Evolutionary conservation across 352 stramenopile species (phyloP).

Genomic region (Globisporangium paroecandrum): DNA sequence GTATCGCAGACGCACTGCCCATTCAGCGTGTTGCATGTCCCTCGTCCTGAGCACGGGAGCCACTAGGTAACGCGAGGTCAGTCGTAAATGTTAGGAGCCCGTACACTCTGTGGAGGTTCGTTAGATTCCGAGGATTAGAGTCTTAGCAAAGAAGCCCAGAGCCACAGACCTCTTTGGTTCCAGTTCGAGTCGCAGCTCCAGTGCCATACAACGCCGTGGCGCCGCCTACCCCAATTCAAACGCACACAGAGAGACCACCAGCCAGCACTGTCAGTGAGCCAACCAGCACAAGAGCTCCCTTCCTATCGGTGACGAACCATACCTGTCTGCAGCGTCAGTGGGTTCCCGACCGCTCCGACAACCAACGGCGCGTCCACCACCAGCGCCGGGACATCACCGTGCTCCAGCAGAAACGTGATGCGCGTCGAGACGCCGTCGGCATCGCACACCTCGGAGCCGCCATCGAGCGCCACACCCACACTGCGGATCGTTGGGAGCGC

Average conservation of each 20-base stretch:
- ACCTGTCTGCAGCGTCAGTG: conserved; percentile 42
- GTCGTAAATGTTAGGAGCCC: background rate
- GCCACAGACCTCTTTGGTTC: conserved; percentile 55
- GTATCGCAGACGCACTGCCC: conserved; percentile 47
- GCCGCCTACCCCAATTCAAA: conserved; percentile 23
- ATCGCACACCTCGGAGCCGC: conserved; percentile 44
- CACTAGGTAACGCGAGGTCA: conserved; percentile 30
- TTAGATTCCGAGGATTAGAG: no score
- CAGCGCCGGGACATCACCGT: conserved; percentile 56
- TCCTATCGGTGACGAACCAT: background rate
- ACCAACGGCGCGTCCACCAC: conserved; percentile 27
- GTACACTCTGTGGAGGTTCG: background rate
- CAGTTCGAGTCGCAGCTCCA: conserved; percentile 28
- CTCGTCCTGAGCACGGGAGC: conserved; percentile 57
- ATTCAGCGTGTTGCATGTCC: conserved; percentile 43
- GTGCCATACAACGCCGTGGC: conserved; percentile 30
- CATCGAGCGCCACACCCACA: conserved; percentile 46
- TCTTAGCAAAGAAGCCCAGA: background rate
- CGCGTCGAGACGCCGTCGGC: conserved; percentile 46
- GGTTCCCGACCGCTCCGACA: conserved; percentile 24
- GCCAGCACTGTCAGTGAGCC: background rate
- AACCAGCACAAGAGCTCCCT: background rate
- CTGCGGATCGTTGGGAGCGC: conserved; percentile 46
- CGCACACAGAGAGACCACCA: background rate
- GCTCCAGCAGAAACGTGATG: conserved; percentile 68